Percentiles rank a stretch among this genome's conserved stretches.
Evolutionary conservation across 441 rosid genomes (phyloP).

Genomic region (Euphorbia neoarborescens): DNA sequence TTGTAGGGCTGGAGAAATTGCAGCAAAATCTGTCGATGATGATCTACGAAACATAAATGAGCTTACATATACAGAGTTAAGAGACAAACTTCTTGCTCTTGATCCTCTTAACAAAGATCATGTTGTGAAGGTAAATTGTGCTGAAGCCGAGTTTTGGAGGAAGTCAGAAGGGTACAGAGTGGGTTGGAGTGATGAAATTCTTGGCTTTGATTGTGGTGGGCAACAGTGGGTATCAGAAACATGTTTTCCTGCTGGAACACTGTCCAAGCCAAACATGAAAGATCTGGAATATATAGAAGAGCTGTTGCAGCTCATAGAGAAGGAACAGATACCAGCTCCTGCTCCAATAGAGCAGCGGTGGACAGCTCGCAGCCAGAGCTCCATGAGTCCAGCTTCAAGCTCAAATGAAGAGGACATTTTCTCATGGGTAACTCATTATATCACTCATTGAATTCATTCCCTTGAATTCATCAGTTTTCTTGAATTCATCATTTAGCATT

Average conservation of each 20-base stretch:
- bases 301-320: slow-evolving; percentile 72
- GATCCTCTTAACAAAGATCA: slow-evolving; percentile 86
- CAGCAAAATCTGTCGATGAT: slow-evolving; percentile 37
- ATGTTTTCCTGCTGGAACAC: slow-evolving; percentile 87
- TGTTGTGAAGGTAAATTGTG: slow-evolving; percentile 63
- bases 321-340: slow-evolving; percentile 71
- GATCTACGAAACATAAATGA: slow-evolving; percentile 50
- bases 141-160: slow-evolving; percentile 94
- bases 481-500: not conserved
- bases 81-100: slow-evolving; percentile 80
- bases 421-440: slow-evolving; percentile 61
- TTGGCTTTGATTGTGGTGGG: slow-evolving; percentile 97
- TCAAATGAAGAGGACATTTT: slow-evolving; percentile 61
- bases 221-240: slow-evolving; percentile 98
- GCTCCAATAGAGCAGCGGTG: slow-evolving; percentile 94
- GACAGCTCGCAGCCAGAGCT: slow-evolving; percentile 76
- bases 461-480: not conserved
- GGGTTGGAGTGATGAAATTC: slow-evolving; percentile 93
- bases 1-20: slow-evolving; percentile 42
- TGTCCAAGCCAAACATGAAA: slow-evolving; percentile 79
- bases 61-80: slow-evolving; percentile 72
- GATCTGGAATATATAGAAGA: slow-evolving; percentile 84
- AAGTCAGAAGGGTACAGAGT: slow-evolving; percentile 92
- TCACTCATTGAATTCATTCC: not conserved
- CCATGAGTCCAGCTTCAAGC: slow-evolving; percentile 86